Evolutionary conservation across 2,329 filamentous ascomycete genomes (phyloP).

Genomic region (Trichophyton rubrum): DNA sequence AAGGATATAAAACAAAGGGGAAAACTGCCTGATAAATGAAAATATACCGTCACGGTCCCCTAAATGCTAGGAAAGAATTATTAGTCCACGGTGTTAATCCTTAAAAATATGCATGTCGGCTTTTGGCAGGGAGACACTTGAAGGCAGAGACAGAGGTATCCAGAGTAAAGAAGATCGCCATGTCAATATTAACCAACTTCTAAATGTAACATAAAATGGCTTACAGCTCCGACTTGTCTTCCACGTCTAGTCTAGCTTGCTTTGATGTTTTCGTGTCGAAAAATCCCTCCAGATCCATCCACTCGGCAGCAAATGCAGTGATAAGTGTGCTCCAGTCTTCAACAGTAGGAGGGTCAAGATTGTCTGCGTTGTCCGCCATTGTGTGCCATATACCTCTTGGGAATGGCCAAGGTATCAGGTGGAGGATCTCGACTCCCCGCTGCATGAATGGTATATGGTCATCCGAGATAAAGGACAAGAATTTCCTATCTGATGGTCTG

Average conservation of each 20-base stretch:
- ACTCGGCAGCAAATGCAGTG: constrained; percentile 76
- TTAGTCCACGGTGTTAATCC: neutral
- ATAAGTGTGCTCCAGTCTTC: constrained; percentile 81
- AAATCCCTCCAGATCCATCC: constrained; percentile 67
- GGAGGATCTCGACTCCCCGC: constrained; percentile 74
- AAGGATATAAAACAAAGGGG: neutral
- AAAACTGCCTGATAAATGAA: neutral
- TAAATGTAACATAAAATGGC: constrained; percentile 9
- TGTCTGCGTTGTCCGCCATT: constrained; percentile 67
- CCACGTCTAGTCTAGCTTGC: constrained; percentile 9
- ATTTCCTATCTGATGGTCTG: constrained; percentile 41
- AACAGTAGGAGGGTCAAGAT: constrained; percentile 67
- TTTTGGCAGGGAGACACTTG: neutral
- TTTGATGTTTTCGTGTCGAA: constrained; percentile 20
- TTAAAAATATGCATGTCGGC: neutral
- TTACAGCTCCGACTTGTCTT: constrained; percentile 32
- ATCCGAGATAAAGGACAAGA: constrained; percentile 52
- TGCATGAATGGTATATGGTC: constrained; percentile 87
- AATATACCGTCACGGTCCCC: neutral
- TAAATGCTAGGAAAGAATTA: neutral
- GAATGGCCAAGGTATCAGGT: constrained; percentile 57
- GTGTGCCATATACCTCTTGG: constrained; percentile 62
- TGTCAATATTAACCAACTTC: neutral
- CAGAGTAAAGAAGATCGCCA: neutral
- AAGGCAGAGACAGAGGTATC: neutral